Evolutionary conservation across 83 land plant genomes (phyloP).

Genomic region (Thuja plicata): DNA sequence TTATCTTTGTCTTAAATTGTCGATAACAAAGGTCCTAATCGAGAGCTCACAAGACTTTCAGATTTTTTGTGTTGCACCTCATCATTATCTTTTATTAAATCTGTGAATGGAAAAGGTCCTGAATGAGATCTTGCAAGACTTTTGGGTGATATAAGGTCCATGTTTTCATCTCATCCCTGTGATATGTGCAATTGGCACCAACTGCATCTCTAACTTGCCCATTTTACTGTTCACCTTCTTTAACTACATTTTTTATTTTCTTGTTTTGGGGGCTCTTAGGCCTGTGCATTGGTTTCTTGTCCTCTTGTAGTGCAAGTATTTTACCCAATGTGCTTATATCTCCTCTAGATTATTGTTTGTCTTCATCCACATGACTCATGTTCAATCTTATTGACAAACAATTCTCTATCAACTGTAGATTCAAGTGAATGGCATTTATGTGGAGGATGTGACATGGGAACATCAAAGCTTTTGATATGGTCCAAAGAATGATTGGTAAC

Average conservation of each 20-base stretch:
- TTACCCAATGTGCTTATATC: constrained; percentile 53
- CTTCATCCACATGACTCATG: constrained; percentile 32
- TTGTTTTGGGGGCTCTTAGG: neutral
- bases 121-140: constrained; percentile 47
- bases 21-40: constrained; percentile 37
- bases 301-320: constrained; percentile 56
- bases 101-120: constrained; percentile 26
- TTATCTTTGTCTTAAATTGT: constrained; percentile 23
- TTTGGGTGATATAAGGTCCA: neutral
- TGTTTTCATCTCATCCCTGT: constrained; percentile 52
- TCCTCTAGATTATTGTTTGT: constrained; percentile 12
- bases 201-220: constrained; percentile 1
- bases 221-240: constrained; percentile 19
- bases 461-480: neutral
- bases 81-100: constrained; percentile 33
- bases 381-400: constrained; percentile 62
- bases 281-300: constrained; percentile 9
- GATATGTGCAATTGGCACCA: constrained; percentile 41
- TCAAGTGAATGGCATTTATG: constrained; percentile 12
- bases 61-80: constrained; percentile 21
- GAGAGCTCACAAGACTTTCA: constrained; percentile 41
- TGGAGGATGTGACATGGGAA: constrained; percentile 18
- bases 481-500: constrained; percentile 15
- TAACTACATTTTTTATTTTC: constrained; percentile 4
- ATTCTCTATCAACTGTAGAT: constrained; percentile 40